Base-by-base conservation (phyloP, 2,329 filamentous ascomycete genomes). In the Aspergillus spinulosporus region DNA sequence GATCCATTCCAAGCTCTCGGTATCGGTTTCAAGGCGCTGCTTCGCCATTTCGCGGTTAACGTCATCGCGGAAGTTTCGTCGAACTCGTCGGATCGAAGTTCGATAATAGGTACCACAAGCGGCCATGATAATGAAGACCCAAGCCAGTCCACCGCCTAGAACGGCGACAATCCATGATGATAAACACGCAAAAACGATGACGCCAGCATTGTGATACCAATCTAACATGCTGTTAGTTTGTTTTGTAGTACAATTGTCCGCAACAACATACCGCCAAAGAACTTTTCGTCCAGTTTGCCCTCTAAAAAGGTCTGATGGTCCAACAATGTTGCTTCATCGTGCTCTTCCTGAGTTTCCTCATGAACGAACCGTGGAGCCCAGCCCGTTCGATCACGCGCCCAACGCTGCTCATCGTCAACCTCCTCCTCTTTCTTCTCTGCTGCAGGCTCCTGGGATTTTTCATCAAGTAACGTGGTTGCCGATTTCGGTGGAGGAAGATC, bases 181-280 rank as follows among this genome's bases (percentile, higher is more conserved):
- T 51, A 99, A 79, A 70, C 92, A 97, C 51, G 93, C 91, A 70
- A 99, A 97, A 63, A 93, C 82, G 69, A 99, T 97, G 59, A 99
- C 79, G n/a, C 81, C 94, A 2, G 92, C 87, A 73, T 99, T 99
- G 74, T 99, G 92, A 74, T 97, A 99, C 94, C 94, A 99, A 72
- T 97, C 92, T 90, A 39, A n/a, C 42, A 28, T 4, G 26, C 15
- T 3, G 49, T 62, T 45, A 62, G 56, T 51, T 26, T 44, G 28
- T 21, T 12, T 15, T 14, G 26, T 21, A 26, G 9, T 34, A 12
- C 6, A n/a, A 9, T 34, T 11, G 21, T 50, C 15, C 31, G 14
- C 9, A 21, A 7, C 26, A 44, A 63, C 82, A 65, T 76, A 89
- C 88, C 89, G 70, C 94, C 94, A 72, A 89, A 99, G 73, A 95